These are phyloP conservation scores for Glycine latifolia DNA, from an alignment of 306 rosid species.

Conservation along the genomic window DNA sequence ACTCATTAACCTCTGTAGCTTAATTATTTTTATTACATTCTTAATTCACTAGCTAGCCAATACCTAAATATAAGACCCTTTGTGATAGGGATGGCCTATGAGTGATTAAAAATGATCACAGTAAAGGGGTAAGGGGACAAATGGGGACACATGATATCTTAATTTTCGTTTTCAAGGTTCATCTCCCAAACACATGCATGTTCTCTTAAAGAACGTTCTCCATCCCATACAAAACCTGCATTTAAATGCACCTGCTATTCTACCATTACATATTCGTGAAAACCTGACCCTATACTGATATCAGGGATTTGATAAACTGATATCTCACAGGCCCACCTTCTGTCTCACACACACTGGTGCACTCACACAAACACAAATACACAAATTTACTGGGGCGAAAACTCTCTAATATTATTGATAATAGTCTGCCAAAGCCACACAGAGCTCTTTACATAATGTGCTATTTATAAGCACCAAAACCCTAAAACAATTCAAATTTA, in stretches of 20 bases:
- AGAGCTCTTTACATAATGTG: too few relatives aligned
- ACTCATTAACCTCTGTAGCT: background rate
- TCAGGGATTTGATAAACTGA: too few relatives aligned
- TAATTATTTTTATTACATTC: background rate
- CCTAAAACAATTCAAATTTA: too few relatives aligned
- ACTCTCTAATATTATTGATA: too few relatives aligned
- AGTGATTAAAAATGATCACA: slow-evolving; percentile 35
- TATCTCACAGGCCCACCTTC: too few relatives aligned
- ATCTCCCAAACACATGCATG: slow-evolving; percentile 85
- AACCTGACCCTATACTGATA: slow-evolving; percentile 8
- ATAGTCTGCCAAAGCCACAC: too few relatives aligned
- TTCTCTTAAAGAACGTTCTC: slow-evolving; percentile 75
- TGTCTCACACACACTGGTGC: too few relatives aligned
- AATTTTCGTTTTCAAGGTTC: slow-evolving; percentile 60
- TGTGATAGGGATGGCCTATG: background rate
- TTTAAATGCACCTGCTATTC: slow-evolving; percentile 64
- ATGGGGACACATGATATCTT: slow-evolving; percentile 69
- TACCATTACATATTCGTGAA: slow-evolving; percentile 53
- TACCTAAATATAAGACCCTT: background rate
- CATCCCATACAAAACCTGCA: slow-evolving; percentile 59
- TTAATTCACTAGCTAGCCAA: background rate
- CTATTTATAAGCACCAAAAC: too few relatives aligned
- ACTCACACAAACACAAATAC: too few relatives aligned
- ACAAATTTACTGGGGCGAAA: too few relatives aligned
- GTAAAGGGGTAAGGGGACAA: slow-evolving; percentile 57